Conservation (phyloP, 768 basidiomycete genomes). For the Psilocybe tampanensis region DNA sequence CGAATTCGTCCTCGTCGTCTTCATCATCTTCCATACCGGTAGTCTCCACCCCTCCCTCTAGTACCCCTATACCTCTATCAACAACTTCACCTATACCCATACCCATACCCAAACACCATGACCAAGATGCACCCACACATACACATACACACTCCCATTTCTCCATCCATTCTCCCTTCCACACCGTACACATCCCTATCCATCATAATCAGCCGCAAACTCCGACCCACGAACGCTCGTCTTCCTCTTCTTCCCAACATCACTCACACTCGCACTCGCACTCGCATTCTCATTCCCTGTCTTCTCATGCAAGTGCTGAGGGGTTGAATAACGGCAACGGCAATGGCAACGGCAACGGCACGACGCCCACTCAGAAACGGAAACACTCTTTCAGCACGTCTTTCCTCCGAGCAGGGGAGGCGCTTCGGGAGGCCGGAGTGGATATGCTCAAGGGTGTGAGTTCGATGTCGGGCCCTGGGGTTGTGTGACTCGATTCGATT, state of each 20-base stretch:
- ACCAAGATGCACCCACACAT: background rate
- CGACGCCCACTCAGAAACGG: slow-evolving; percentile 11
- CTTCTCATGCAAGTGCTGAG: background rate
- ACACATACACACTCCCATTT: background rate
- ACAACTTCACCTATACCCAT: background rate
- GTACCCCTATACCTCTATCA: background rate
- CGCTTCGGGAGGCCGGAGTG: slow-evolving; percentile 27
- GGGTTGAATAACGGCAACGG: background rate
- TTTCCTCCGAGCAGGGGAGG: slow-evolving; percentile 28
- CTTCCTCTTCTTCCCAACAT: background rate
- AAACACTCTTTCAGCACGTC: slow-evolving; percentile 33
- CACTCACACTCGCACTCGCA: background rate
- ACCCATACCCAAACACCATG: background rate
- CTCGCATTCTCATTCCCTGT: background rate
- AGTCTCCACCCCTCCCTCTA: no score
- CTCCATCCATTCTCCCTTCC: background rate
- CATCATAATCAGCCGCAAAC: background rate
- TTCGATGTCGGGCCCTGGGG: slow-evolving; percentile 25
- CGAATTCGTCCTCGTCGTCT: background rate
- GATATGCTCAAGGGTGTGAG: slow-evolving; percentile 48
- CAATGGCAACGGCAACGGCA: background rate
- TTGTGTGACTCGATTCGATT: background rate
- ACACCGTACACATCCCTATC: background rate
- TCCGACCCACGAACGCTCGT: background rate
- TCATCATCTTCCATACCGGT: background rate